Evolutionary conservation across 2,329 filamentous ascomycete genomes (phyloP).

Genomic region (Stagonosporopsis chrysanthemi): DNA sequence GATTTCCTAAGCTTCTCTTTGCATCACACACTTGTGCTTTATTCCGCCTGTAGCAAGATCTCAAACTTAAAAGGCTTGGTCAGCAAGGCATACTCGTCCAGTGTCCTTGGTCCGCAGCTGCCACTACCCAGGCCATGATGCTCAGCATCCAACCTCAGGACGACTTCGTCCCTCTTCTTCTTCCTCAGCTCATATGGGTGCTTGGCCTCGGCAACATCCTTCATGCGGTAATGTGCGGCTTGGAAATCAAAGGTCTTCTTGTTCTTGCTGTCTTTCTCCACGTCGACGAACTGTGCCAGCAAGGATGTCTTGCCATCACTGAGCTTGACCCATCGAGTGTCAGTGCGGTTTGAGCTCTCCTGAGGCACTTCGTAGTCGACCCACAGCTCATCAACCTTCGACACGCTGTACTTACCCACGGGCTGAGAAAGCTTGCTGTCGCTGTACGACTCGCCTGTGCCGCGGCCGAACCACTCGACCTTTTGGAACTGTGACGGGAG

Average conservation of each 20-base stretch:
- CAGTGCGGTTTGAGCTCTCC: constrained; percentile 70
- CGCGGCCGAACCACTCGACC: constrained; percentile 68
- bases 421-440: constrained; percentile 70
- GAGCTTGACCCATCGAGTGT: constrained; percentile 63
- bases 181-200: constrained; percentile 70
- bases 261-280: constrained; percentile 14
- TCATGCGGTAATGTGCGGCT: constrained; percentile 61
- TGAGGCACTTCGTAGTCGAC: constrained; percentile 72
- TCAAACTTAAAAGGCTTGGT: constrained; percentile 50
- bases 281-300: constrained; percentile 41
- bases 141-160: constrained; percentile 66
- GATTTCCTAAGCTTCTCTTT: neutral
- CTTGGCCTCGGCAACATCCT: constrained; percentile 63
- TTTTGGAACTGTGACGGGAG: constrained; percentile 57
- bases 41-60: constrained; percentile 31
- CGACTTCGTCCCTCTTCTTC: constrained; percentile 61
- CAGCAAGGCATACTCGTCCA: constrained; percentile 51
- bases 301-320: constrained; percentile 24
- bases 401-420: constrained; percentile 57
- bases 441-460: constrained; percentile 70
- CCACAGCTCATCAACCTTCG: constrained; percentile 59
- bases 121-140: constrained; percentile 70
- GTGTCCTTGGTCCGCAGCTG: constrained; percentile 65
- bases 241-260: constrained; percentile 57
- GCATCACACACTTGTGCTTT: neutral